Evolutionary conservation across 2,329 filamentous ascomycete species (phyloP), one percentile per base, ranked within the genome.

Genomic region (Macrophomina tecta): DNA sequence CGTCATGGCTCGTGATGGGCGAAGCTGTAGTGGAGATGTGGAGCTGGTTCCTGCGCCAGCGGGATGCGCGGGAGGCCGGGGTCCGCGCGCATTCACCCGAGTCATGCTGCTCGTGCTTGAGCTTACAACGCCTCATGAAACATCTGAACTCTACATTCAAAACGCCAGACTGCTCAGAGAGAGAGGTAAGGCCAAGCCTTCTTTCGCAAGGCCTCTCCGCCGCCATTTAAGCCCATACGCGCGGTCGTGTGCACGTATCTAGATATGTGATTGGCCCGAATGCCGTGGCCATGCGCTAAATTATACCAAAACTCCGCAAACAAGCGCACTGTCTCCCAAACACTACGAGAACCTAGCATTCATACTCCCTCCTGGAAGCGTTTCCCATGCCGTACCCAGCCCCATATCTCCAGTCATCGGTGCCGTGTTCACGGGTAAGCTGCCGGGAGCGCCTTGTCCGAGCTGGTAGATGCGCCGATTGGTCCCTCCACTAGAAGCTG

Each of bases 291-390:
- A 14, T 32, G 30, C 42, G 40, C 40, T 38, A 9, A 36, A 34
- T 8, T 12, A 32, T 62, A 18, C 58, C 32, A 4, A 34, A 49
- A 49, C 34, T 48, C 30, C 58, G 9, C 30, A 3, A 42, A 18
- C 11, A 45, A 32, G 18, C 36, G n/a, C 38, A 28, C 5, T 28
- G 3, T 18, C 52, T 16, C 34, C 11, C 23, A 7, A 34, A 9
- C 14, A 9, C 28, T 52, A 69, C 23, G 61, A 61, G 52, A 70
- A 70, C 32, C 69, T 38, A 32, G 67, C 65, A 45, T 70, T 70
- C 64, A 69, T 46, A 36, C 65, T 69, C 8, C 69, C 69, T 38
- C 69, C 68, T 11, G 69, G 69, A 23, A 69, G 58, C 9, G 69
- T 70, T 30, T 70, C 69, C 67, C 68, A 70, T 5, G 68, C 69